Evolutionary conservation across 1,284 basidiomycete species (phyloP).

Genomic region (Papiliotrema flavescens): DNA sequence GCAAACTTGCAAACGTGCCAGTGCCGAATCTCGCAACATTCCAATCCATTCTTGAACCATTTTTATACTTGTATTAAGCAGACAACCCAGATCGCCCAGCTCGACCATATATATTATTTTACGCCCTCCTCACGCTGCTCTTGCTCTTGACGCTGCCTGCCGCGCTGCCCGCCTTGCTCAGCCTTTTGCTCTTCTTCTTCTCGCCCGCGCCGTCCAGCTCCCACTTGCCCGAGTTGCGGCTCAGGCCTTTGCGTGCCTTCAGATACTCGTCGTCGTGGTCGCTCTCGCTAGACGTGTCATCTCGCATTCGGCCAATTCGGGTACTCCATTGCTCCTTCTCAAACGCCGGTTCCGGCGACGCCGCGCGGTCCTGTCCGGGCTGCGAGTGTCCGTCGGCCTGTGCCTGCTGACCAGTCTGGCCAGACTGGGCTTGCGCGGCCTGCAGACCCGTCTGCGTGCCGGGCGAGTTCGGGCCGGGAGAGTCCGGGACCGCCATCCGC

Average conservation of each 20-base stretch:
- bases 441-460: constrained; percentile 9
- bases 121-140: constrained; percentile 1
- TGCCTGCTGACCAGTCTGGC: constrained; percentile 4
- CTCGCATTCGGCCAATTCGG: constrained; percentile 40
- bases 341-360: constrained; percentile 4
- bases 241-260: constrained; percentile 33
- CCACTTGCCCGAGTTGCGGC: constrained; percentile 32
- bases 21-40: too few species aligned
- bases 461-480: constrained; percentile 39
- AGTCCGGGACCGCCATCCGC: constrained; percentile 41
- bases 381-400: constrained; percentile 1
- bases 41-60: too few species aligned
- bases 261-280: constrained; percentile 34
- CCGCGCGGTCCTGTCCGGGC: constrained; percentile 1
- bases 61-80: too few species aligned
- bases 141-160: constrained; percentile 15
- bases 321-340: constrained; percentile 32
- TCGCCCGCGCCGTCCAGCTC: constrained; percentile 4
- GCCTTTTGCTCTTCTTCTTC: constrained; percentile 6
- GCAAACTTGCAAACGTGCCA: too few species aligned
- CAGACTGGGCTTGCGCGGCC: neutral
- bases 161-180: constrained; percentile 9
- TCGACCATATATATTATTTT: neutral
- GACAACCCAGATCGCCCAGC: too few species aligned
- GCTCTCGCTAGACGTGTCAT: constrained; percentile 43